A percentile compares a stretch with the other conserved stretches of the same genome.
phyloP scores from a whole-genome alignment of 2,329 filamentous ascomycete genomes.

The Orbilia quercus region DNA sequence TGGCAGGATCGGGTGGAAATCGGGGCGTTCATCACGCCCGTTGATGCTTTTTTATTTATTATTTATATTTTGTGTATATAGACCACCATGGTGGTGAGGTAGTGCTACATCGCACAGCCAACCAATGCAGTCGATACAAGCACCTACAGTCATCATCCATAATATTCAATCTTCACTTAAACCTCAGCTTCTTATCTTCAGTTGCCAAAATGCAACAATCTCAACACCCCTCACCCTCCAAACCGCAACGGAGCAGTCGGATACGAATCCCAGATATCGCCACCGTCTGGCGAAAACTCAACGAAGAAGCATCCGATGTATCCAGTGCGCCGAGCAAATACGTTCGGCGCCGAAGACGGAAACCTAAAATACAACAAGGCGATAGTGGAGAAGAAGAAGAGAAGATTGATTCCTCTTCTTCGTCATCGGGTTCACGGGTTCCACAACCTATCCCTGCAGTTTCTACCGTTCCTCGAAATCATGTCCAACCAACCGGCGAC shows the following conservation, averaged over 20 bases:
- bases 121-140: no score
- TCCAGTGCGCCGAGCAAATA: slow-evolving; percentile 1
- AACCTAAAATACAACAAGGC: not conserved
- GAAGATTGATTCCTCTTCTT: not conserved
- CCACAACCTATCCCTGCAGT: no score
- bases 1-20: not conserved
- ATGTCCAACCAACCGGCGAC: no score
- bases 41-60: no score
- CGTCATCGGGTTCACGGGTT: not conserved
- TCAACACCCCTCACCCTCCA: slow-evolving; percentile 15
- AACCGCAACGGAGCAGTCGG: no score
- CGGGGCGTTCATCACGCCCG: slow-evolving; percentile 46
- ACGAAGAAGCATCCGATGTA: slow-evolving; percentile 2
- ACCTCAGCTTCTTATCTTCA: no score
- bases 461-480: no score
- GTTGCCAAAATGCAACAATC: slow-evolving; percentile 31
- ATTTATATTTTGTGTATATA: slow-evolving; percentile 14
- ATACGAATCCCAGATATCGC: slow-evolving; percentile 8
- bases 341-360: slow-evolving; percentile 12
- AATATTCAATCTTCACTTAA: no score
- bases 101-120: no score
- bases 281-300: not conserved
- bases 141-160: no score
- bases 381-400: not conserved
- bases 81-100: no score